Base-by-base conservation (phyloP, 108 stramenopile genomes). In the Hondaea fermentalgiana region DNA sequence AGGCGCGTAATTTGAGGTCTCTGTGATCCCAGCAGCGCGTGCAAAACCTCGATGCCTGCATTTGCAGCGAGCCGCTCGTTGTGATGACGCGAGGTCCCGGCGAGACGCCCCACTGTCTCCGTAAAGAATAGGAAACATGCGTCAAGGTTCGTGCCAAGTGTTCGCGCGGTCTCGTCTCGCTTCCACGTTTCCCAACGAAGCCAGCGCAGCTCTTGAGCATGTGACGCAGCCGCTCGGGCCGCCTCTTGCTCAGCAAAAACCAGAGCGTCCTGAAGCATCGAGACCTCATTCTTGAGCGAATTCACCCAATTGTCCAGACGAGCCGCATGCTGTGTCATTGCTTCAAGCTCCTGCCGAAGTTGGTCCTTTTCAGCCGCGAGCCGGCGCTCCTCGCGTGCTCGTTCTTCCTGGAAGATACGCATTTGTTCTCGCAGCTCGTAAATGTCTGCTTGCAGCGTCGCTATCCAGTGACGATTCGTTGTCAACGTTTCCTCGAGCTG, bases 171-270 rank as follows among this genome's bases (percentile, higher is more conserved):
- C 28, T 83, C 76, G 28, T 83, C 76, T 12, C 76, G 76, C 28
- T 83, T 83, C 76, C 76, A 83, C 10, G 76, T 83, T 35, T 83
- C 76, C 76, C 76, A 83, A 6, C 51, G 45, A 53, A 83, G 49
- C 76, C 76, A 83, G 49, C 76, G 76, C 76, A 53, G n/a, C 76
- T 83, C 76, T 12, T 28, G 45, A 43, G 19, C 51, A 45, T 83
- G 45, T 23, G n/a, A 14, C 51, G 45, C 76, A 0, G 76, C 76
- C 23, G 3, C 49, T 6, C 51, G 19, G n/a, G 10, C 0, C 16
- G 23, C 25, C 23, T 83, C 76, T 53, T 53, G 51, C 12, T 83
- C 76, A 0, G 8, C 51, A 28, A 53, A 53, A 3, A 45, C 76
- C 42, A 69, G 21, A 8, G 64, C 25, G 42, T 69, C 64, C 25